Evolutionary conservation across 441 rosid genomes (phyloP), one percentile per base, ranked within the genome.

Genomic region (Gossypium davidsonii): DNA sequence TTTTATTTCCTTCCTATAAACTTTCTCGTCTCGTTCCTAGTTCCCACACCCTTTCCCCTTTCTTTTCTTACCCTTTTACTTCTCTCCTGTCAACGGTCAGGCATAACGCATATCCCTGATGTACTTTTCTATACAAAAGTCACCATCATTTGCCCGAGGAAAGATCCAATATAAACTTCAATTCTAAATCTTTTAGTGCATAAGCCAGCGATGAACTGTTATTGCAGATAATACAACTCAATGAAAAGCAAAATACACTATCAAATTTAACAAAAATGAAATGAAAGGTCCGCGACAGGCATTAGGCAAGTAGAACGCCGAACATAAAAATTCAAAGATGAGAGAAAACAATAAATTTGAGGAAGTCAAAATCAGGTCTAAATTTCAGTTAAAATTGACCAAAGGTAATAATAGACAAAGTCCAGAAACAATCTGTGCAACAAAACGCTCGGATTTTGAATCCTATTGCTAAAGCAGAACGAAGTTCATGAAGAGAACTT

Each of bases 331-430:
- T 8, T 25, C 56, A 59, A 61, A 65, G 21, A 44, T 12, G 58
- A 57, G 6, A 31, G 18, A 18, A 25, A 61, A 52, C n/a, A 51
- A 25, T 15, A 23, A 18, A 34, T 34, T 28, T 17, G 11, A 21
- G 15, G 39, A 58, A 17, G 72, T 55, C 67, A 48, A 34, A 51
- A 26, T 61, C 34, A 73, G 61, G 63, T 73, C 78, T 6, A 59
- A 75, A 69, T 60, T 26, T 46, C 64, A 42, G 64, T 65, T 70
- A 42, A 39, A 64, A 64, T 55, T 15, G 14, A 68, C 48, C 67
- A 64, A 42, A 71, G 56, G 63, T 51, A 48, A 70, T 60, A 20
- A 67, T 42, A 5, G 64, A 10, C 64, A 42, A 63, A 53, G 17
- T 31, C 55, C 67, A 53, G 6, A 70, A 20, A 20, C 53, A 75